These are phyloP conservation scores for Solanum ossicruentum DNA, from an alignment of 257 asterid species.

Conservation along the genomic window DNA sequence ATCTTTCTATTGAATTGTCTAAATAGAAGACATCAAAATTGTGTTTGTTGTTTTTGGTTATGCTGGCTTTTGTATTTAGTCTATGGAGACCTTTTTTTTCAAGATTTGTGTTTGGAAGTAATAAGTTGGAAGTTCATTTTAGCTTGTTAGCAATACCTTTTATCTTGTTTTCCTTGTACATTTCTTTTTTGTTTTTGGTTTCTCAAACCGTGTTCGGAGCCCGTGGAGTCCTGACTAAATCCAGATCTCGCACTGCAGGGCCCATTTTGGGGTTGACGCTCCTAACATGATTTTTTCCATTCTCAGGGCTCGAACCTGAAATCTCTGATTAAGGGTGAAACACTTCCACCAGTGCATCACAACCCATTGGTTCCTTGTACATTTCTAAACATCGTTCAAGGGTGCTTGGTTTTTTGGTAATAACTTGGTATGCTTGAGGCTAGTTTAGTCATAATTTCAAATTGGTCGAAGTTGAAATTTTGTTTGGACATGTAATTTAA, in stretches of 20 bases:
- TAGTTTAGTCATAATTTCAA: not conserved
- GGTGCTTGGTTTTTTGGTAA: not conserved
- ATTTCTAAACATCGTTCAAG: not conserved
- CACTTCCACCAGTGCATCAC: too few relatives aligned
- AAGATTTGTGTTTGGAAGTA: not conserved
- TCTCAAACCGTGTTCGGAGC: too few relatives aligned
- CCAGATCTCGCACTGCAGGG: too few relatives aligned
- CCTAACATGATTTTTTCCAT: too few relatives aligned
- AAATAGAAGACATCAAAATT: not conserved
- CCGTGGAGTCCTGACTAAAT: too few relatives aligned
- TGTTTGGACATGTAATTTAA: not conserved
- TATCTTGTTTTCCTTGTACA: too few relatives aligned
- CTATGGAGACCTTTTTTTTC: not conserved
- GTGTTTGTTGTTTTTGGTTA: not conserved
- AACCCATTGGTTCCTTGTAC: too few relatives aligned
- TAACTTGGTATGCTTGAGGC: not conserved
- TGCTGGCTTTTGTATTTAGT: not conserved
- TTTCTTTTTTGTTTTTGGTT: not conserved
- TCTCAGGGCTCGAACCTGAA: too few relatives aligned
- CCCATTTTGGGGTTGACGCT: too few relatives aligned
- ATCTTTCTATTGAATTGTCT: conserved; percentile 23
- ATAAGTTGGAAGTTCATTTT: not conserved
- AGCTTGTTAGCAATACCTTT: not conserved
- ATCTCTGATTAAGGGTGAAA: too few relatives aligned
- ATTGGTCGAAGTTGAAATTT: not conserved